Evolutionary conservation across 768 basidiomycete species (phyloP), one percentile per base, ranked within the genome.

Genomic region (Coprinellus micaceus): DNA sequence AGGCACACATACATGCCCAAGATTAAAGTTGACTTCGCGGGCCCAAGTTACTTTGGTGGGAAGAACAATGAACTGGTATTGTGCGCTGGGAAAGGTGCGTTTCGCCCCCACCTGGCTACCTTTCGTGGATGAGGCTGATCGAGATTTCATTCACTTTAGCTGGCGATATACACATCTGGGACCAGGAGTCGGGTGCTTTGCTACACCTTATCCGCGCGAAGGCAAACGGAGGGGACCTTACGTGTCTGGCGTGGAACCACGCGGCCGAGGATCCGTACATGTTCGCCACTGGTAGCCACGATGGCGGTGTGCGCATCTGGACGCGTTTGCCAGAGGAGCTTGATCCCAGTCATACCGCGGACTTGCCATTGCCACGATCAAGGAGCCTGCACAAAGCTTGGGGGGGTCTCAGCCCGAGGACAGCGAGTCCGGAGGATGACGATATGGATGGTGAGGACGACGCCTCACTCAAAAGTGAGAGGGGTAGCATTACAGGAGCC

Each of bases 101-200:
- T 24, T 45, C 37, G 22, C 53, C 21, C 37, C 25, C 48, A 48
- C 13, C 28, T 26, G 12, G n/a, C 13, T 17, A 13, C n/a, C 56
- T 61, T 33, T 13, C 33, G 13, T 6, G 7, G 6, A 13, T 6
- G 33, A 33, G 33, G 33, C 33, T 33, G 13, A 33, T 13, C 33
- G 7, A 13, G 7, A 13, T 33, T 33, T 6, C 7, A 6, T 17
- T 57, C 30, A 44, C 22, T 58, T 6, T 33, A 91, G 90, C 81
- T 58, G 91, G 91, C 3, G 88, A 91, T 63, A 85, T 93, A 13
- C 86, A 89, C 64, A 88, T 92, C 12, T 93, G 91, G 91, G 91
- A 93, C 63, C 82, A 84, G 57, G 89, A 91, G 70, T 87, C 86
- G 11, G 91, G 82, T 4, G 77, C 82, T 7, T 72, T 90, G 1